Conservation (phyloP, 148 eudicot species). For the Rhododendron ovatum region DNA sequence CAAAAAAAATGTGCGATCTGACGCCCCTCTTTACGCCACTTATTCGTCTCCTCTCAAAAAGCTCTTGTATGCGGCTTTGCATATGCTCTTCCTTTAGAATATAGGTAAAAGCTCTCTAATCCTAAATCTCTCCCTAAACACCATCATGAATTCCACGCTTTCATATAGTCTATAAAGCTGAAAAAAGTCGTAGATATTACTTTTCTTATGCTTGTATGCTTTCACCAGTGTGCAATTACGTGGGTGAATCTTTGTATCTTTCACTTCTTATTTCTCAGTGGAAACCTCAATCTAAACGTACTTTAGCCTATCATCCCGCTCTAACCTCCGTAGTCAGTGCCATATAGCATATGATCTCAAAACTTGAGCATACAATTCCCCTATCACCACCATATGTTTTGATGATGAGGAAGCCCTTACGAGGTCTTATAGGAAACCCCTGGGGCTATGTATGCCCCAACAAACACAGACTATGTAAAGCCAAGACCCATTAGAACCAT, state of each 20-base stretch:
- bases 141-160: neutral
- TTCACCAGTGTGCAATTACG: neutral
- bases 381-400: neutral
- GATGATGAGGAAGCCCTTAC: neutral
- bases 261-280: neutral
- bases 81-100: neutral
- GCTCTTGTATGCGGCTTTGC: neutral
- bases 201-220: neutral
- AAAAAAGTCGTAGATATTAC: neutral
- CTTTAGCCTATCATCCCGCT: neutral
- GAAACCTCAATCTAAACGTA: neutral
- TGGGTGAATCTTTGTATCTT: neutral
- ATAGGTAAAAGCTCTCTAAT: neutral
- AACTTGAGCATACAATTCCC: neutral
- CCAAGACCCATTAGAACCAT: neutral
- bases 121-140: neutral
- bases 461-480: neutral
- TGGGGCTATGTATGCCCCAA: neutral
- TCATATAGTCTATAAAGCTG: neutral
- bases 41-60: neutral
- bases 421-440: neutral
- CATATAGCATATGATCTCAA: neutral
- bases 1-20: neutral
- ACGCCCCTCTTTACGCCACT: neutral
- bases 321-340: neutral